Conservation (phyloP, 2,329 filamentous ascomycete genomes). For the Diaporthe caulivora region DNA sequence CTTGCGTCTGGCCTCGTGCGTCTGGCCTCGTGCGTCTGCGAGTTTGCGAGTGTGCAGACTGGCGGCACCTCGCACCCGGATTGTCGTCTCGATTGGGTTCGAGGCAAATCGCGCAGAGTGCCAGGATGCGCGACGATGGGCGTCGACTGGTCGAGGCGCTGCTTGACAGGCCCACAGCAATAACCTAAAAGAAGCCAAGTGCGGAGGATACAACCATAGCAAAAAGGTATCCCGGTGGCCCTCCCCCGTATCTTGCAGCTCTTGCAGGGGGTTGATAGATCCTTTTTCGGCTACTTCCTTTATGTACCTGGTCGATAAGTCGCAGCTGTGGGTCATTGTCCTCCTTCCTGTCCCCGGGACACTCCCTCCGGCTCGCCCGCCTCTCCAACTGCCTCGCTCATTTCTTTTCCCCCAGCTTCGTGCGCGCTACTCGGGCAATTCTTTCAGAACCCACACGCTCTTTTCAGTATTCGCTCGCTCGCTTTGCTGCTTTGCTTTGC, state of each 20-base stretch:
- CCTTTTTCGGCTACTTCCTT: slow-evolving; percentile 30
- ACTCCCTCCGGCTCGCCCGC: slow-evolving; percentile 22
- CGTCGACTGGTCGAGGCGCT: slow-evolving; percentile 19
- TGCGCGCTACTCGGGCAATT: slow-evolving; percentile 26
- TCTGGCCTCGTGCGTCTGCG: neutral
- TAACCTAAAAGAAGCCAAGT: slow-evolving; percentile 35
- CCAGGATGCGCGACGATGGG: slow-evolving; percentile 27
- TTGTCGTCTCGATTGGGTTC: slow-evolving; percentile 37
- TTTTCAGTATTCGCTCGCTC: neutral
- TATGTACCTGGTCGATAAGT: slow-evolving; percentile 10
- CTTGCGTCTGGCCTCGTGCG: slow-evolving; percentile 13
- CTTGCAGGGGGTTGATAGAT: slow-evolving; percentile 15
- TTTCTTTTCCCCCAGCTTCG: slow-evolving; percentile 25
- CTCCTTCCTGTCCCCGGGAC: slow-evolving; percentile 8
- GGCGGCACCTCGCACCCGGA: slow-evolving; percentile 26
- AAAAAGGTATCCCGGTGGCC: slow-evolving; percentile 10
- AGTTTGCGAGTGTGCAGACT: slow-evolving; percentile 1
- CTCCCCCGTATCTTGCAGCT: slow-evolving; percentile 33
- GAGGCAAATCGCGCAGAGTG: slow-evolving; percentile 17
- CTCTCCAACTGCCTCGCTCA: slow-evolving; percentile 28
- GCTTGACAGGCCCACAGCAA: slow-evolving; percentile 32
- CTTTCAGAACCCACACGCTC: slow-evolving; percentile 28
- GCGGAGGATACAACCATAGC: slow-evolving; percentile 25
- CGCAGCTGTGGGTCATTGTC: slow-evolving; percentile 12
- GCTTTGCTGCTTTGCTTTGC: slow-evolving; percentile 22